These are phyloP conservation scores for Gossypium gossypioides DNA, from an alignment of 441 rosid genomes.

Conservation along the genomic window DNA sequence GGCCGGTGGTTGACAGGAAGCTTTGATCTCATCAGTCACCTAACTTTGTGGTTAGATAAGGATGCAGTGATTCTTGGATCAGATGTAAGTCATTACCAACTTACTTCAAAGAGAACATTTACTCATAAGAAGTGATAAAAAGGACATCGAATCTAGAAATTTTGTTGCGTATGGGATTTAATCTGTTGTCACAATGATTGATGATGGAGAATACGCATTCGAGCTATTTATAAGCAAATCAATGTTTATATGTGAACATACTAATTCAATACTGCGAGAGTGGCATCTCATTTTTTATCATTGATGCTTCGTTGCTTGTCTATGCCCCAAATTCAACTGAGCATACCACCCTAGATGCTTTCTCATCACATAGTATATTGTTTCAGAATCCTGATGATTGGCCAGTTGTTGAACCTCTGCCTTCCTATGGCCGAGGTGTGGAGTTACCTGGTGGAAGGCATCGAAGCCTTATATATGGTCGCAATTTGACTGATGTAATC, in stretches of 20 bases:
- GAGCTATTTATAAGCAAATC: not conserved
- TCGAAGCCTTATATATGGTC: slow-evolving; percentile 82
- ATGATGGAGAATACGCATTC: not conserved
- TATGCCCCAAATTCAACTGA: slow-evolving; percentile 5
- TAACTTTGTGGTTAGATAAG: slow-evolving; percentile 81
- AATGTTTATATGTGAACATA: not conserved
- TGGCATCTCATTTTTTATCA: slow-evolving; percentile 2
- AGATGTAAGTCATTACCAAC: slow-evolving; percentile 35
- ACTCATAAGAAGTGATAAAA: not conserved
- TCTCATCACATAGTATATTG: slow-evolving; percentile 14
- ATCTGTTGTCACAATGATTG: not conserved
- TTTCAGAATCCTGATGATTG: slow-evolving; percentile 69
- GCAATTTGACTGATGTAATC: slow-evolving; percentile 76
- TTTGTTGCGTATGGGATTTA: not conserved
- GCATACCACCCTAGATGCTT: not conserved
- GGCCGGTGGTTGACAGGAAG: slow-evolving; percentile 97
- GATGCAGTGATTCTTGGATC: slow-evolving; percentile 92
- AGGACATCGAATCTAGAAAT: not conserved
- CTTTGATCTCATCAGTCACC: slow-evolving; percentile 86
- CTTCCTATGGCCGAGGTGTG: slow-evolving; percentile 94
- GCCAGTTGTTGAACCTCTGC: slow-evolving; percentile 91
- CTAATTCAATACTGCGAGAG: not conserved
- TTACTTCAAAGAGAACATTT: not conserved
- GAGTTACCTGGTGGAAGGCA: slow-evolving; percentile 85
- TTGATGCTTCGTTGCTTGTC: slow-evolving; percentile 6